A percentile compares a stretch with the other conserved stretches of the same genome.
Evolutionary conservation across 2,329 filamentous ascomycete species (phyloP).

Genomic region (Exutisphaerella laricina): DNA sequence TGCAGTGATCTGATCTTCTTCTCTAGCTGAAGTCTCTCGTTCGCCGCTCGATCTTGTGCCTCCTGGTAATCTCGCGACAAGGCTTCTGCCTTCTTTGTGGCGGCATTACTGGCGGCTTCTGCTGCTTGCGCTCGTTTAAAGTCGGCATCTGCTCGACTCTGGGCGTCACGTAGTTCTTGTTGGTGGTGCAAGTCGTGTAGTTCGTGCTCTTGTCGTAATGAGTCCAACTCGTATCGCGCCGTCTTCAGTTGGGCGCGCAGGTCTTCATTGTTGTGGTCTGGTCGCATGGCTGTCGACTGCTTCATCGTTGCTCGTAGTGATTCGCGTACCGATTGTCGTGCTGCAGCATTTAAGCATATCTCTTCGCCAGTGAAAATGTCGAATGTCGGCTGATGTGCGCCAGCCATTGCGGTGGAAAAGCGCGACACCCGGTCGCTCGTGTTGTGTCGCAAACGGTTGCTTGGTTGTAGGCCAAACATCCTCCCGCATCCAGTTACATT

Average conservation of each 20-base stretch:
- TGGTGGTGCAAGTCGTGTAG: conserved; percentile 71
- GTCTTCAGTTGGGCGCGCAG: conserved; percentile 86
- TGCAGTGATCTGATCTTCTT: conserved; percentile 51
- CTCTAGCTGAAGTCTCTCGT: conserved; percentile 53
- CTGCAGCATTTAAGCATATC: conserved; percentile 24
- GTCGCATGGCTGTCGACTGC: conserved; percentile 33
- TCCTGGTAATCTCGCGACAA: conserved; percentile 52
- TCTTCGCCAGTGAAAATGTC: conserved; percentile 46
- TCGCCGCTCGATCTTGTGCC: conserved; percentile 48
- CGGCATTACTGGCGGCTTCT: conserved; percentile 48
- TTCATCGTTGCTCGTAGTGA: conserved; percentile 42
- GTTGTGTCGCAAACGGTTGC: neutral
- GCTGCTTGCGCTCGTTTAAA: conserved; percentile 59
- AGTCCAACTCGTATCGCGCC: conserved; percentile 80
- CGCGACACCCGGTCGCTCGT: neutral
- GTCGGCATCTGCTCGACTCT: conserved; percentile 77
- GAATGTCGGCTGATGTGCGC: conserved; percentile 40
- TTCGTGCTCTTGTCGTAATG: conserved; percentile 80
- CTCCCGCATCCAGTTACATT: conserved; percentile 1
- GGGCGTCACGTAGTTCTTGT: conserved; percentile 74
- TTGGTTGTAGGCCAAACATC: neutral
- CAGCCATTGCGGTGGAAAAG: conserved; percentile 25
- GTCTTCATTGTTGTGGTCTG: conserved; percentile 59
- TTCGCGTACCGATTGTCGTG: conserved; percentile 21
- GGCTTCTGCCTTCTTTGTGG: conserved; percentile 50